A percentile compares a stretch with the other conserved stretches of the same genome.
phyloP scores from a whole-genome alignment of 805 yeast genomes.

The Metschnikowia henanensis region DNA sequence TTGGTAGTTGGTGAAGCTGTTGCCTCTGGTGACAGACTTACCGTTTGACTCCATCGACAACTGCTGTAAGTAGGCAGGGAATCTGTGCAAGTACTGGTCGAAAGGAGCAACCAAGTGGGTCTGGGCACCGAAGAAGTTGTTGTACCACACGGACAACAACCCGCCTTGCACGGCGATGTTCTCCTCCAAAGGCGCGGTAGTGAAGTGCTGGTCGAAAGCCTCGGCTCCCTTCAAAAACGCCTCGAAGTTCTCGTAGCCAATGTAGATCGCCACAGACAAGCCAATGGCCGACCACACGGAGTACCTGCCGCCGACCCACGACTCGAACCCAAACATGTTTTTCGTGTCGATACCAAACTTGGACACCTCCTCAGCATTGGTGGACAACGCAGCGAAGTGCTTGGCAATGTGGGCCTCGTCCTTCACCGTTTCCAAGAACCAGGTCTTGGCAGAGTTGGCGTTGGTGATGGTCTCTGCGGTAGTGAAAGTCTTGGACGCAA shows the following conservation, averaged over 20 bases:
- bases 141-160: slow-evolving; percentile 94
- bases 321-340: slow-evolving; percentile 98
- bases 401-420: slow-evolving; percentile 79
- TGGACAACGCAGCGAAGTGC: slow-evolving; percentile 96
- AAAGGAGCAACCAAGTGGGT: slow-evolving; percentile 98
- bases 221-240: slow-evolving; percentile 95
- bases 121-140: slow-evolving; percentile 97
- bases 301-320: slow-evolving; percentile 99
- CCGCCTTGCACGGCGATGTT: slow-evolving; percentile 96
- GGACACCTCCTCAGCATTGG: slow-evolving; percentile 87
- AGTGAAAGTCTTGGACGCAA: slow-evolving; percentile 98
- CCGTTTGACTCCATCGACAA: slow-evolving; percentile 99
- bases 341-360: slow-evolving; percentile 96
- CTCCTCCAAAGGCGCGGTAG: slow-evolving; percentile 77
- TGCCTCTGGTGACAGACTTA: slow-evolving; percentile 93
- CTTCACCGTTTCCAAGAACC: slow-evolving; percentile 81
- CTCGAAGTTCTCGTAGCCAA: slow-evolving; percentile 94
- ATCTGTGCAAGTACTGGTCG: slow-evolving; percentile 97
- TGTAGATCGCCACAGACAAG: slow-evolving; percentile 88
- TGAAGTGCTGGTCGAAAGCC: slow-evolving; percentile 92
- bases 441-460: slow-evolving; percentile 90
- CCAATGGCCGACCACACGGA: slow-evolving; percentile 99
- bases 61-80: slow-evolving; percentile 99
- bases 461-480: slow-evolving; percentile 98
- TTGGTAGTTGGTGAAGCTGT: slow-evolving; percentile 88